These are phyloP conservation scores for Penicillium sp. DNA, from an alignment of 2,329 filamentous ascomycete genomes.

Conservation along the genomic window DNA sequence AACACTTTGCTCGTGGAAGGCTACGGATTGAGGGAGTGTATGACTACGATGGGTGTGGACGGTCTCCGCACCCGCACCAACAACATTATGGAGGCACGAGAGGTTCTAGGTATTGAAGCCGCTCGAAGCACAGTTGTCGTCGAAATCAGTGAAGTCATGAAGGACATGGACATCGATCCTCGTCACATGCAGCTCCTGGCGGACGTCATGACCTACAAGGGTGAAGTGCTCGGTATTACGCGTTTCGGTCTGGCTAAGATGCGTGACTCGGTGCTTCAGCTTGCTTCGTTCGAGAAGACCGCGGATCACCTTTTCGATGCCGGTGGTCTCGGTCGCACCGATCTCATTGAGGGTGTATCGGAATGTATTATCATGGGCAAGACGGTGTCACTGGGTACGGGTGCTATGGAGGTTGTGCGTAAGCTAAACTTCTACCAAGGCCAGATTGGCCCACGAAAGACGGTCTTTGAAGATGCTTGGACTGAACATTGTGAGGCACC, in stretches of 20 bases:
- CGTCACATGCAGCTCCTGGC: constrained; percentile 96
- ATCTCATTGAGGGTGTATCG: constrained; percentile 86
- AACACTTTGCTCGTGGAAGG: constrained; percentile 84
- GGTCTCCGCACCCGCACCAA: constrained; percentile 74
- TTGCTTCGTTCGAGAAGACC: constrained; percentile 97
- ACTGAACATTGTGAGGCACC: constrained; percentile 28
- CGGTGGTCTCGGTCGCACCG: constrained; percentile 84
- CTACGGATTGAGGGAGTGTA: constrained; percentile 83
- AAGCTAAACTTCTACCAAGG: constrained; percentile 65
- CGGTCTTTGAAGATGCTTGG: constrained; percentile 65
- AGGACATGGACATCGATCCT: constrained; percentile 90
- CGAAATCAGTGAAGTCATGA: constrained; percentile 89
- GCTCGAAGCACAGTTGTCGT: constrained; percentile 82
- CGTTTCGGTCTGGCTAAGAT: constrained; percentile 96
- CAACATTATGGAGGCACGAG: constrained; percentile 82
- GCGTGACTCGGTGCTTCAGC: constrained; percentile 87
- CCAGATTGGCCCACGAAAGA: constrained; percentile 58
- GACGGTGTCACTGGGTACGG: constrained; percentile 86
- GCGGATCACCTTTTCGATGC: constrained; percentile 96
- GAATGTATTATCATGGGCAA: constrained; percentile 99
- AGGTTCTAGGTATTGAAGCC: constrained; percentile 92
- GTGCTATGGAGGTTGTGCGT: constrained; percentile 84
- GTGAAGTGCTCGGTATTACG: constrained; percentile 93
- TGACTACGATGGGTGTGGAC: constrained; percentile 89
- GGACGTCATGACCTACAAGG: constrained; percentile 99